Conservation (phyloP, 257 asterid genomes). For the Solanum virginianum region DNA sequence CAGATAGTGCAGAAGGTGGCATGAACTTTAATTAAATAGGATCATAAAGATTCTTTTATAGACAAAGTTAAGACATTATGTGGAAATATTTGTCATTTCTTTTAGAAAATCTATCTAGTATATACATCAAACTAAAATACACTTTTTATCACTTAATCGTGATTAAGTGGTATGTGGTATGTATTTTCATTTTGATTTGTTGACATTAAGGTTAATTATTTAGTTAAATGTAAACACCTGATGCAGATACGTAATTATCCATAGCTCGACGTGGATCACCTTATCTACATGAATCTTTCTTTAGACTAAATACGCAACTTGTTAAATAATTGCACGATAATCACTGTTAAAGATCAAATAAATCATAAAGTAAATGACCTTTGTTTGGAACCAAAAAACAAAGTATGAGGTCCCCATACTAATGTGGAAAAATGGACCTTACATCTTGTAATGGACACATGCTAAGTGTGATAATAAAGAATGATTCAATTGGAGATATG, state of each 20-base stretch:
- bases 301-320: not conserved
- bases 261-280: slow-evolving; percentile 1
- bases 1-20: slow-evolving; percentile 2
- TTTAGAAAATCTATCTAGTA: not conserved
- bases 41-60: not conserved
- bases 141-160: not conserved
- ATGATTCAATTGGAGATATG: not conserved
- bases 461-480: not conserved
- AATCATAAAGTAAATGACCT: slow-evolving; percentile 10
- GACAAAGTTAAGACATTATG: not conserved
- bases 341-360: not conserved
- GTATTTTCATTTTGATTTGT: not conserved
- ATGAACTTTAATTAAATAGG: slow-evolving; percentile 1
- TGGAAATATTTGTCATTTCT: not conserved
- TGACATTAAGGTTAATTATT: not conserved
- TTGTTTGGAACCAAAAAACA: slow-evolving; percentile 8
- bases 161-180: not conserved
- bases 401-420: slow-evolving; percentile 20
- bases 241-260: not conserved
- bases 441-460: slow-evolving; percentile 2
- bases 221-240: not conserved
- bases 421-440: not conserved
- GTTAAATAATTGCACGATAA: not conserved
- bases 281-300: slow-evolving; percentile 3
- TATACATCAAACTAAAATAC: not conserved